Percentiles rank a stretch among this genome's conserved stretches.
Conservation (phyloP, 495 filamentous ascomycete species). For the Friedmanniomyces endolithicus region DNA sequence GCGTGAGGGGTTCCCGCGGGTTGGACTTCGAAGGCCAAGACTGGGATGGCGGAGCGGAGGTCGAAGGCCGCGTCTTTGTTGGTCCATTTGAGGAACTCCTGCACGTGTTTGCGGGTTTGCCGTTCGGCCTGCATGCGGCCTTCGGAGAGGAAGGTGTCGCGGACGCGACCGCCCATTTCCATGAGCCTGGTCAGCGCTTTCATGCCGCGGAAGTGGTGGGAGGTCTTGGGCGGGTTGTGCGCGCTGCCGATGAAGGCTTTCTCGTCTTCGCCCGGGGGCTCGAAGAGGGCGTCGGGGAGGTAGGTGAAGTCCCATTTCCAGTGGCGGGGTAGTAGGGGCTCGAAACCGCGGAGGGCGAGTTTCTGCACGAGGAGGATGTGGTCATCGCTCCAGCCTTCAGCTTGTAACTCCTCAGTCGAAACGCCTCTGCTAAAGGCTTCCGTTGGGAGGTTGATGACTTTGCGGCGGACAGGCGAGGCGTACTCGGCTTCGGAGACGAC, state of each 20-base stretch:
- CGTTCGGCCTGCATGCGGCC: conserved; percentile 1
- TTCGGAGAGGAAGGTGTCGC: conserved; percentile 18
- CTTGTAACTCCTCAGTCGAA: conserved; percentile 21
- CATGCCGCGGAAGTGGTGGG: conserved; percentile 11
- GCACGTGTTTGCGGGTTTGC: conserved; percentile 6
- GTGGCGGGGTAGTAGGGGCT: conserved; percentile 5
- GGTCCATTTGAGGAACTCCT: conserved; percentile 26
- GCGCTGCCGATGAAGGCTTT: conserved; percentile 36
- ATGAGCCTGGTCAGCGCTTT: conserved; percentile 24
- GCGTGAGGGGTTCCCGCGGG: conserved; percentile 9
- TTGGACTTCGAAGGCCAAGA: conserved; percentile 20
- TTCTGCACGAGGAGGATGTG: conserved; percentile 37
- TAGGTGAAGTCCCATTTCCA: conserved; percentile 52
- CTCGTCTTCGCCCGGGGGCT: conserved; percentile 21
- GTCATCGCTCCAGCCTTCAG: conserved; percentile 34
- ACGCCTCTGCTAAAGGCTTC: conserved; percentile 21
- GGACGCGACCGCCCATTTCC: conserved; percentile 23
- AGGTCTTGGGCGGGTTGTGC: no score
- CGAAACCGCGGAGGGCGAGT: conserved; percentile 9
- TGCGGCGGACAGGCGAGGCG: conserved; percentile 9
- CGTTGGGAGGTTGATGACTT: conserved; percentile 20
- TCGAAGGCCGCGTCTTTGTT: conserved; percentile 22
- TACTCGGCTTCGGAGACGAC: conserved; percentile 23
- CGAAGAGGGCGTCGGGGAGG: conserved; percentile 47
- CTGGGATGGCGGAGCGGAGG: conserved; percentile 16